Base-by-base conservation (phyloP, 805 yeast genomes). In the Lipomyces mesembrius region DNA sequence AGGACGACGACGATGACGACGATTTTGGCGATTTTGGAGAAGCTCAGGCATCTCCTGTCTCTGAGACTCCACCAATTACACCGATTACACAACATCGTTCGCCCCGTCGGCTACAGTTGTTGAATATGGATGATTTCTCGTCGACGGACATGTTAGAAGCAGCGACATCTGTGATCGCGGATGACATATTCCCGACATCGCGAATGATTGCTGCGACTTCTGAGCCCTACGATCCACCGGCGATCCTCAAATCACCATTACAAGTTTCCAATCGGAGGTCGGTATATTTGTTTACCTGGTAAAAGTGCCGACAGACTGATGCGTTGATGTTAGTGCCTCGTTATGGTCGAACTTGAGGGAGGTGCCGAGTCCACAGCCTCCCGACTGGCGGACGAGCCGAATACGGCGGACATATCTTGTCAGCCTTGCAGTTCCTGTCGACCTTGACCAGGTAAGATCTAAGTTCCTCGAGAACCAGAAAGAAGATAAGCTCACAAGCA, bases 391-490 rank as follows among this genome's bases (percentile, higher is more conserved):
- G 55, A 83, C 83, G 62, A 88, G 90, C 74, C 81, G 86, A 22
- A 82, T 89, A 29, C 84, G 92, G 60, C 84, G 89, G 71, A 86
- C 85, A 71, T 77, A 91, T 39, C 79, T 89, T 39, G 79, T 88
- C 22, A 83, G 87, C 35, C 78, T 91, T 56, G 92, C 93, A 0
- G 83, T 91, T 1, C 96, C 96, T 0, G 84, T 90, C 53, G 88
- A 88, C 72, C 78, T 88, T 17, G 92, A 88, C 75, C 90, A 88
- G 73, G 63, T 71, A 20, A 52, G 5, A 12, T 52, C 4, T 14
- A 52, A 17, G 9, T 17, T n/a, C 4, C 34, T 56, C 8, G 25
- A 57, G 32, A 37, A 20, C 17, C 22, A 14, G 46, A 1, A 9
- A 57, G 20, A 35, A 14, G 20, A 20, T 35, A 57, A n/a, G 56